A percentile compares a stretch with the other conserved stretches of the same genome.
Conservation (phyloP, 192 early-diverging fungal species). For the Coemansia sp. region DNA sequence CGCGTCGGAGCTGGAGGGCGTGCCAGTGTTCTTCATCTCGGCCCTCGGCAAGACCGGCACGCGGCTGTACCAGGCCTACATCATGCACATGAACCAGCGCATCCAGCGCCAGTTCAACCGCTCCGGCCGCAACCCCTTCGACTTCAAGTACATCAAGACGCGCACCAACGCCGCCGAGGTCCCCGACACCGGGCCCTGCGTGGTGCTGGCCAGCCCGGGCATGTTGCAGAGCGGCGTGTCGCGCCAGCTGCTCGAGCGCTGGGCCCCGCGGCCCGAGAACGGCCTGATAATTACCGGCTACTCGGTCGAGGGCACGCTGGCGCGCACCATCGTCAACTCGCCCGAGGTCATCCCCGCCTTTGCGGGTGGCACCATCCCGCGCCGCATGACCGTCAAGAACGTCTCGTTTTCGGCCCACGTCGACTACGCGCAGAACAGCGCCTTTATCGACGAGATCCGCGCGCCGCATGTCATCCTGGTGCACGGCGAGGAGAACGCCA, state of each 20-base stretch:
- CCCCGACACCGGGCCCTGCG: constrained; percentile 96
- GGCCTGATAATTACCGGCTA: constrained; percentile 97
- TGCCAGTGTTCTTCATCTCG: constrained; percentile 96
- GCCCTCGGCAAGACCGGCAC: constrained; percentile 97
- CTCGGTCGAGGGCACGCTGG: constrained; percentile 96
- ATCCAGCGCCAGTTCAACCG: constrained; percentile 85
- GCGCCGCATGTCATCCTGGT: constrained; percentile 92
- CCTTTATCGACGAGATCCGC: constrained; percentile 95
- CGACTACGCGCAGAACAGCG: constrained; percentile 93
- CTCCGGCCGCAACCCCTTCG: constrained; percentile 88
- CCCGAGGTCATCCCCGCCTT: constrained; percentile 83
- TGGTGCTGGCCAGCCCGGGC: constrained; percentile 98
- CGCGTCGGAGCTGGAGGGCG: constrained; percentile 75
- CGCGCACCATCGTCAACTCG: constrained; percentile 81
- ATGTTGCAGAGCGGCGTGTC: constrained; percentile 98
- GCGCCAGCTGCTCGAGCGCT: constrained; percentile 93
- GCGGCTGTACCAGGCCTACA: constrained; percentile 95
- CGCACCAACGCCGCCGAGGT: constrained; percentile 84
- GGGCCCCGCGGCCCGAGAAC: constrained; percentile 92
- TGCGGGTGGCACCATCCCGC: constrained; percentile 78
- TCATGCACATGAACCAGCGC: constrained; percentile 97
- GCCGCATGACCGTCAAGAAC: constrained; percentile 87
- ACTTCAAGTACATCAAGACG: constrained; percentile 94
- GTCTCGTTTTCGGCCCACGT: constrained; percentile 99
- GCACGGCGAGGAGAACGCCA: constrained; percentile 94